Evolutionary conservation across 352 stramenopile genomes (phyloP).

Genomic region (Phytophthora pistaciae): DNA sequence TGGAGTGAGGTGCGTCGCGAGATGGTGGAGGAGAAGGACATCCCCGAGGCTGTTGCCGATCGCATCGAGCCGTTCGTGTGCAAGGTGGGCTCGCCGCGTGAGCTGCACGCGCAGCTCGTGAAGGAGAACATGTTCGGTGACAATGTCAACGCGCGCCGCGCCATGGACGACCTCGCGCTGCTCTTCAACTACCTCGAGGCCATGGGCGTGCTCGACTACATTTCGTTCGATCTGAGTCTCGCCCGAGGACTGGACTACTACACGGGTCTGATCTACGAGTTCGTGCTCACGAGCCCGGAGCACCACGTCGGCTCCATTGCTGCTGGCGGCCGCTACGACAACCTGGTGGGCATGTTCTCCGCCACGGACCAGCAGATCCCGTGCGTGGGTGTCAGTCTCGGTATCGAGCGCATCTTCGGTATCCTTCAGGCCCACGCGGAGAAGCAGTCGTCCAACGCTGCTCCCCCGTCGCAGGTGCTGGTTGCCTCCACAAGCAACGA

Average conservation of each 20-base stretch:
- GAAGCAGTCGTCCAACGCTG: slow-evolving; percentile 45
- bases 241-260: slow-evolving; percentile 99
- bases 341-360: slow-evolving; percentile 98
- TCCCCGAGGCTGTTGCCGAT: slow-evolving; percentile 92
- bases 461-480: slow-evolving; percentile 90
- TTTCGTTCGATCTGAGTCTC: slow-evolving; percentile 98
- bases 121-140: slow-evolving; percentile 91
- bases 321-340: slow-evolving; percentile 98
- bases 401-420: slow-evolving; percentile 99
- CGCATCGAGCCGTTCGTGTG: slow-evolving; percentile 96
- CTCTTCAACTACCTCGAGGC: slow-evolving; percentile 98
- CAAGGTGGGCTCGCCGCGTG: slow-evolving; percentile 87
- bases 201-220: slow-evolving; percentile 95
- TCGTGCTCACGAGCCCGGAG: slow-evolving; percentile 91
- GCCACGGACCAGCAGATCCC: slow-evolving; percentile 95
- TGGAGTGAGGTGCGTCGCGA: slow-evolving; percentile 92
- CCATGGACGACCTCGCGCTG: slow-evolving; percentile 94
- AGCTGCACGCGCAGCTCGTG: slow-evolving; percentile 82
- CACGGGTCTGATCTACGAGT: slow-evolving; percentile 99
- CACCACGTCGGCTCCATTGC: slow-evolving; percentile 97
- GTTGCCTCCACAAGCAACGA: slow-evolving; percentile 92
- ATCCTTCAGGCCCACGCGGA: slow-evolving; percentile 96
- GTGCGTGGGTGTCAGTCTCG: slow-evolving; percentile 98
- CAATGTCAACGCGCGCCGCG: slow-evolving; percentile 85
- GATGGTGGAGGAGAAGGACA: slow-evolving; percentile 98